Evolutionary conservation across 2,329 filamentous ascomycete genomes (phyloP), one percentile per base, ranked within the genome.

Genomic region (Ceratocystis huliohia): DNA sequence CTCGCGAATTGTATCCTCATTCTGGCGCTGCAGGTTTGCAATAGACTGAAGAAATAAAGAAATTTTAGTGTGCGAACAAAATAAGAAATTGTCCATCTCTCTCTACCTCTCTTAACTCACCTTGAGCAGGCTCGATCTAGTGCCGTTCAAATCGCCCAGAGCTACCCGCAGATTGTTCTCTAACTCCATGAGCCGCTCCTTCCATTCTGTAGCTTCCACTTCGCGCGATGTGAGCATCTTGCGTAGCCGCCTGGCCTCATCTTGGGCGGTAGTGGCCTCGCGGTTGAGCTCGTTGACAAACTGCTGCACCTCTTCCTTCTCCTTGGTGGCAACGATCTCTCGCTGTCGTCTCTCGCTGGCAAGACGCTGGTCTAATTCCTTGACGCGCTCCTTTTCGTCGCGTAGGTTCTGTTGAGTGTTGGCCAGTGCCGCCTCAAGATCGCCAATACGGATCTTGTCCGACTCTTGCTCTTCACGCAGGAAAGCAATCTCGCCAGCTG

Each of bases 361-460:
- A 28, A 96, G 81, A n/a, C 87, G 84, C 69, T 86, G 82, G 72
- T 91, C 88, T 33, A 92, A 79, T 71, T 91, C 88, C 72, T 79
- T 81, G 20, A 82, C 80, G 61, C 84, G 86, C 68, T 96, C 92
- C 75, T 88, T 88, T 75, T 96, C 91, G 64, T 94, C 91, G 66
- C 88, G 84, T n/a, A 96, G 78, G 62, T 80, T 84, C 72, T 91
- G 85, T 74, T 95, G 88, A n/a, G 86, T 83, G 66, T 85, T 88
- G 71, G 89, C 88, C 46, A 96, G 78, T 15, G 87, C 85, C 7
- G 90, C 89, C 73, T 97, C 92, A 6, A 97, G 80, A 72, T 97
- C 91, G 46, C 93, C 91, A 72, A 99, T 97, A 76, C 91, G 92
- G 74, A 99, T 96, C 81, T 99, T 99, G 79, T 99, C 94, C 20